Conservation (phyloP, 495 filamentous ascomycete genomes). For the Ascobolus immersus region DNA sequence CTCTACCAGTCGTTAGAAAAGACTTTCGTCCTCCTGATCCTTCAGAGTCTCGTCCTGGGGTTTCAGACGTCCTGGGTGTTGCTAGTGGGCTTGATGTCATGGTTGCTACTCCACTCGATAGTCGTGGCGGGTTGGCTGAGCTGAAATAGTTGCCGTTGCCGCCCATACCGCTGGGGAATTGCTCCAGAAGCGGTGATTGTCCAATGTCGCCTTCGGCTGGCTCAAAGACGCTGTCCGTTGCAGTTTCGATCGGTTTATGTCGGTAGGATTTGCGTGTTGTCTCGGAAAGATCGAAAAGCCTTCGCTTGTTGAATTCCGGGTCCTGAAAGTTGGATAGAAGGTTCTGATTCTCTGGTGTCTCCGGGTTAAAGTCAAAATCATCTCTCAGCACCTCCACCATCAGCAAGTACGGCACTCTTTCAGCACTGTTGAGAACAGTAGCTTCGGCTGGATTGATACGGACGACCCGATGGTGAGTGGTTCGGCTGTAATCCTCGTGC, state of each 20-base stretch:
- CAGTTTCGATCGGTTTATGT: constrained; percentile 18
- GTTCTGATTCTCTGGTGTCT: constrained; percentile 34
- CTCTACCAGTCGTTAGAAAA: constrained; percentile 12
- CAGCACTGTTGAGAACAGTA: constrained; percentile 52
- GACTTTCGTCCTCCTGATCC: constrained; percentile 2
- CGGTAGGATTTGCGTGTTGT: constrained; percentile 20
- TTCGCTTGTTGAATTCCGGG: constrained; percentile 23
- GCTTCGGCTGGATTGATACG: constrained; percentile 52
- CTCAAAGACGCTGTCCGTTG: constrained; percentile 49
- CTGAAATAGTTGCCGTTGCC: too few relatives aligned
- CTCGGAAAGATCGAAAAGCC: constrained; percentile 45
- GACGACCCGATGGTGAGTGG: constrained; percentile 47
- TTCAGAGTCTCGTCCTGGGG: constrained; percentile 14
- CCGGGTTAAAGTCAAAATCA: constrained; percentile 50
- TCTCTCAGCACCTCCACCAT: constrained; percentile 53
- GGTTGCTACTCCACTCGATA: constrained; percentile 31
- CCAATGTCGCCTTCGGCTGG: constrained; percentile 45
- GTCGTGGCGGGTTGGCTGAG: constrained; percentile 20
- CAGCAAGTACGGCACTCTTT: constrained; percentile 49
- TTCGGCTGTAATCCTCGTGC: constrained; percentile 32
- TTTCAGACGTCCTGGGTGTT: constrained; percentile 33
- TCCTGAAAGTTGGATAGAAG: constrained; percentile 35
- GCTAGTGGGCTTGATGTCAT: constrained; percentile 22
- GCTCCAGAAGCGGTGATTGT: constrained; percentile 35
- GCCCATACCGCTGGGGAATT: constrained; percentile 10